These are phyloP conservation scores for Cichorium intybus DNA, from an alignment of 140 eudicot species.

Conservation along the genomic window DNA sequence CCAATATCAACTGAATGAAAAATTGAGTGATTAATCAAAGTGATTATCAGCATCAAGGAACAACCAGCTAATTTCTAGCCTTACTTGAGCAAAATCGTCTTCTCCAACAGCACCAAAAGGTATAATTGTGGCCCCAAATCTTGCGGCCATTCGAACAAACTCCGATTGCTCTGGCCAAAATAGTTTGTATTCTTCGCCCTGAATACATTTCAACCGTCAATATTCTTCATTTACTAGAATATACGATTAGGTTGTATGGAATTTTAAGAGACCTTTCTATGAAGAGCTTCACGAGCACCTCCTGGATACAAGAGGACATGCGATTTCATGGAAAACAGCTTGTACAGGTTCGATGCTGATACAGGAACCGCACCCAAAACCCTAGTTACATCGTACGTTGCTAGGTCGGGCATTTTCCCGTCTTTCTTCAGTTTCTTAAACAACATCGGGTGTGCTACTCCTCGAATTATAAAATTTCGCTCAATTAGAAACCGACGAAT, in stretches of 20 bases:
- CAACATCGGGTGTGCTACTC: conserved; percentile 81
- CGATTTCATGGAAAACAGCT: conserved; percentile 52
- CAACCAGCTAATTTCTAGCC: conserved; percentile 12
- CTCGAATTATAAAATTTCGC: conserved; percentile 54
- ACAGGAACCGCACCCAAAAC: conserved; percentile 89
- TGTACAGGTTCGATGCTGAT: conserved; percentile 63
- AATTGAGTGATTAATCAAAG: neutral
- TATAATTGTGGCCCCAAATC: conserved; percentile 79
- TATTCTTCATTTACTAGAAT: too few species aligned
- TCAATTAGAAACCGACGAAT: conserved; percentile 47
- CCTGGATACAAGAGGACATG: conserved; percentile 83
- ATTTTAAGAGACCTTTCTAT: conserved; percentile 52
- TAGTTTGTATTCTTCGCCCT: conserved; percentile 86
- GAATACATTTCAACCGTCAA: conserved; percentile 1
- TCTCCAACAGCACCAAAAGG: conserved; percentile 89
- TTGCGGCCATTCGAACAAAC: conserved; percentile 88
- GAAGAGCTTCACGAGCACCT: conserved; percentile 91
- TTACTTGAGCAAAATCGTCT: conserved; percentile 74
- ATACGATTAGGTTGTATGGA: too few species aligned
- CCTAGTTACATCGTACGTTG: conserved; percentile 51
- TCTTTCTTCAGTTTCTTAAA: conserved; percentile 46
- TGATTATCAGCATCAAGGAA: neutral
- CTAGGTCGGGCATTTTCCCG: conserved; percentile 49
- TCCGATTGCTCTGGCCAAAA: conserved; percentile 90
- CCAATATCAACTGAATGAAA: conserved; percentile 55